Conservation (phyloP, 306 rosid genomes). For the Cicer chorassanicum region DNA sequence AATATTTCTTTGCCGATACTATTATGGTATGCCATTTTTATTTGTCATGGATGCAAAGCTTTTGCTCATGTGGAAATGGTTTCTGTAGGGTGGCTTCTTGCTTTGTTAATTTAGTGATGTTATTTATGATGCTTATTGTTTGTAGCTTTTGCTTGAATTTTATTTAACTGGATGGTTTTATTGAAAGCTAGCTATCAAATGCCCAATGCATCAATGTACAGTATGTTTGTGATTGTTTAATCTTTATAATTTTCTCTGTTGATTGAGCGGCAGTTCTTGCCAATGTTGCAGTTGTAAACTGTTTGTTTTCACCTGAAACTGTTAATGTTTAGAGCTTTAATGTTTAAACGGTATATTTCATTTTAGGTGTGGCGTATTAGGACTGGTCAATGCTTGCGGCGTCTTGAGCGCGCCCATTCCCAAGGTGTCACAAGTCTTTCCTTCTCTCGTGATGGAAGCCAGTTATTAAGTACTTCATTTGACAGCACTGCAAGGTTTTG, state of each 20-base stretch:
- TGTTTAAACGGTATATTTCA: constrained; percentile 12
- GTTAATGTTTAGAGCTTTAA: constrained; percentile 14
- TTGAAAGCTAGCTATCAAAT: constrained; percentile 23
- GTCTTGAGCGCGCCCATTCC: constrained; percentile 97
- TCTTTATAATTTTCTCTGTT: neutral
- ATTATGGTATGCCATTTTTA: constrained; percentile 6
- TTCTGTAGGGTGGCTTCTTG: constrained; percentile 13
- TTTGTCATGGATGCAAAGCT: neutral
- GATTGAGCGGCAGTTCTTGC: neutral
- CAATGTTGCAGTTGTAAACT: neutral
- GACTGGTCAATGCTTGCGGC: constrained; percentile 99
- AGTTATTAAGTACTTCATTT: constrained; percentile 91
- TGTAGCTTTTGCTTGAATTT: constrained; percentile 2
- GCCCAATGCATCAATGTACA: constrained; percentile 1
- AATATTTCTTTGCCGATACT: neutral
- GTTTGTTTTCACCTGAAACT: constrained; percentile 4
- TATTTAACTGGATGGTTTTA: constrained; percentile 19
- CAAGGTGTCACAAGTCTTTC: constrained; percentile 92
- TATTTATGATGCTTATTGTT: neutral
- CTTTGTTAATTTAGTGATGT: constrained; percentile 12
- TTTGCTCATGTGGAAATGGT: neutral
- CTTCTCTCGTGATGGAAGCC: constrained; percentile 99
- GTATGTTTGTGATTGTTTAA: neutral
- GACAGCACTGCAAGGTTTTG: constrained; percentile 93
- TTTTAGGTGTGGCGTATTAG: constrained; percentile 94